Percentiles rank a stretch among this genome's conserved stretches.
phyloP scores from a whole-genome alignment of 805 yeast genomes.

The Ogataea allantospora region DNA sequence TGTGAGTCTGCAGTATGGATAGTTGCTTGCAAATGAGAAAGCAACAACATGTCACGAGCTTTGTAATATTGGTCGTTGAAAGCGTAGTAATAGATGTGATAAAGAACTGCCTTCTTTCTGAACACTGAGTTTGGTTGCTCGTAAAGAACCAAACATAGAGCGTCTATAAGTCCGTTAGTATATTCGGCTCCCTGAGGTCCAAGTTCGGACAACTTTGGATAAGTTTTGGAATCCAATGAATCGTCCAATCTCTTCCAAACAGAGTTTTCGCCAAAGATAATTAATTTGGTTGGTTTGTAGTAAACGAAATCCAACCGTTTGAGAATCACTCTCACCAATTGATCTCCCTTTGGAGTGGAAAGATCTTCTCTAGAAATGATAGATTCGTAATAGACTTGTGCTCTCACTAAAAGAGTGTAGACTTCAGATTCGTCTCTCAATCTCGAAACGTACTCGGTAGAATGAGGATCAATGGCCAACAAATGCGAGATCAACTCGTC shows the following conservation, averaged over 20 bases:
- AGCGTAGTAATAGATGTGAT: constrained; percentile 87
- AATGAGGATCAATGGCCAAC: constrained; percentile 89
- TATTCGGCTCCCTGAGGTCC: constrained; percentile 33
- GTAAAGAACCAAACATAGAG: constrained; percentile 63
- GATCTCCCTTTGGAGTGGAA: constrained; percentile 49
- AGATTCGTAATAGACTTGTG: constrained; percentile 81
- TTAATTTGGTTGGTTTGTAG: constrained; percentile 81
- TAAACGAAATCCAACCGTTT: constrained; percentile 91
- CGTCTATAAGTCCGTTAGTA: constrained; percentile 58
- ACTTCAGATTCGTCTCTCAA: constrained; percentile 81
- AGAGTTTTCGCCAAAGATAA: constrained; percentile 60
- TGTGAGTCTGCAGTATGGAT: constrained; percentile 83
- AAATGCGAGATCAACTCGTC: constrained; percentile 90
- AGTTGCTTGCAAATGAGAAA: constrained; percentile 79
- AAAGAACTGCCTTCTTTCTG: constrained; percentile 80
- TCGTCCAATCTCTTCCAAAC: constrained; percentile 66
- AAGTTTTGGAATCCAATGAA: constrained; percentile 34
- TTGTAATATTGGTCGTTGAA: constrained; percentile 77
- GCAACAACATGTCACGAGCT: constrained; percentile 85
- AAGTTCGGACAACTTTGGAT: constrained; percentile 33
- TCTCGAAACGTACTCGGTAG: constrained; percentile 88
- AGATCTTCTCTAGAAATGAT: constrained; percentile 45
- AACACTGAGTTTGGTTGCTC: constrained; percentile 64
- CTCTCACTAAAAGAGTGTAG: constrained; percentile 74
- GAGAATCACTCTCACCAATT: constrained; percentile 68